phyloP scores from a whole-genome alignment of 1,284 basidiomycete species.

The Gastroboletus turbinatus region DNA sequence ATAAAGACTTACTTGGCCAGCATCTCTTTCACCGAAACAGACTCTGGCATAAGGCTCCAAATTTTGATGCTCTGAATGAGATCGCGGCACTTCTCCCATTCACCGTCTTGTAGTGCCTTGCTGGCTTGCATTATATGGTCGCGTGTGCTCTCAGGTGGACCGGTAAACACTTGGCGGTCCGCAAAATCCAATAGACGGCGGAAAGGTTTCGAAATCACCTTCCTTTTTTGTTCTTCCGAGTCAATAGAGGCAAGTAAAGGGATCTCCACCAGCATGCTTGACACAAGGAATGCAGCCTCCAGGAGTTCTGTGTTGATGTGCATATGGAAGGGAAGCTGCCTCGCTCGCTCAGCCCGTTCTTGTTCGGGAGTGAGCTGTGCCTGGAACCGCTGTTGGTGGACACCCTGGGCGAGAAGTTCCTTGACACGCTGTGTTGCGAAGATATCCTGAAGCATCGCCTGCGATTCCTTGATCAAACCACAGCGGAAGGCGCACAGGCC shows the following conservation, averaged over 20 bases:
- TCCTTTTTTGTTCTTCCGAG: slow-evolving; percentile 89
- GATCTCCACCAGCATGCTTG: slow-evolving; percentile 98
- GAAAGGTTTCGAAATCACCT: slow-evolving; percentile 94
- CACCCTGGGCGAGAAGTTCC: slow-evolving; percentile 95
- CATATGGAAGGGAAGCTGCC: slow-evolving; percentile 99
- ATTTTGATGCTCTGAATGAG: slow-evolving; percentile 96
- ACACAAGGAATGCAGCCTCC: slow-evolving; percentile 96
- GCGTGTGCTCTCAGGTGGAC: slow-evolving; percentile 96
- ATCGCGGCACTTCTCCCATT: slow-evolving; percentile 95
- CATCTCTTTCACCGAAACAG: slow-evolving; percentile 89
- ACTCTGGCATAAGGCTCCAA: slow-evolving; percentile 95
- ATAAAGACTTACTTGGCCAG: slow-evolving; percentile 71
- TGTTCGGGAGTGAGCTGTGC: slow-evolving; percentile 84
- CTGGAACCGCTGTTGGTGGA: slow-evolving; percentile 91
- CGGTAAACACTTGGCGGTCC: slow-evolving; percentile 96
- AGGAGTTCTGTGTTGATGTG: slow-evolving; percentile 99
- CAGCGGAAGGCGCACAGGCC: slow-evolving; percentile 96
- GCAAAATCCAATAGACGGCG: slow-evolving; percentile 94
- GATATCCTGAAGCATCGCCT: slow-evolving; percentile 92
- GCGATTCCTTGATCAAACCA: slow-evolving; percentile 93
- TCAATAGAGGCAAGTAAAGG: slow-evolving; percentile 93
- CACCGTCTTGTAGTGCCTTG: slow-evolving; percentile 93
- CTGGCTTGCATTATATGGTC: slow-evolving; percentile 99
- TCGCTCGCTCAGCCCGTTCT: slow-evolving; percentile 93
- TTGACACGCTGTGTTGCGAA: slow-evolving; percentile 96